Evolutionary conservation across 805 yeast species (phyloP), one percentile per base, ranked within the genome.

Genomic region (Saccharomycopsis guyanensis): DNA sequence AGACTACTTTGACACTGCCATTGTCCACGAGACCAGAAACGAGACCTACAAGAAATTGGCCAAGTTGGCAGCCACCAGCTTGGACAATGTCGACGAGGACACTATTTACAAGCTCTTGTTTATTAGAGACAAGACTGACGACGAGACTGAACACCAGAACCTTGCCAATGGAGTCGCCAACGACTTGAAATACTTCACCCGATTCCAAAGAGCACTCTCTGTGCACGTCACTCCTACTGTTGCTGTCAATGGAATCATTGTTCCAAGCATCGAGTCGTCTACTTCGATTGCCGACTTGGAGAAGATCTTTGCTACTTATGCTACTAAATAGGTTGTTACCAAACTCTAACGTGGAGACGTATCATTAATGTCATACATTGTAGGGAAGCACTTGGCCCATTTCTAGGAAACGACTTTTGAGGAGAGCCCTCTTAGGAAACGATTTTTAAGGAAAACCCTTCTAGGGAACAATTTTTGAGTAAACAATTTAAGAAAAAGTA

Each of bases 221-320:
- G 76, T 83, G 33, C 95, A 87, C 59, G 80, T 83, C n/a, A 84
- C 93, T 2, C 96, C 96, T 18, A 80, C 93, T 3, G 83, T 85
- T 12, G 61, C 73, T 18, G 65, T 86, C 34, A 75, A 86, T 59
- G 95, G 95, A 1, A 75, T 82, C 42, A 69, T 70, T 19, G 74
- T 72, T 52, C 66, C 68, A 31, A 55, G 68, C 4, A 71, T 86
- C 56, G 83, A 81, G 55, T 78, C 87, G 37, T 76, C 87, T 6
- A 74, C 79, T 42, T 66, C 75, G 3, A 56, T 68, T 3, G 78
- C 68, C 2, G 71, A 70, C 10, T 49, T 63, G 46, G 57, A 53
- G 29, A 45, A 54, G 15, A 58, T 62, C 39, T 49, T 63, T 25
- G 29, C 7, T 43, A 52, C 38, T 12, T 18, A 33, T 12, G 20